Percentiles rank a stretch among this genome's conserved stretches.
Evolutionary conservation across 78 protist species (phyloP).

Genomic region (Tieghemostelium lacteum): DNA sequence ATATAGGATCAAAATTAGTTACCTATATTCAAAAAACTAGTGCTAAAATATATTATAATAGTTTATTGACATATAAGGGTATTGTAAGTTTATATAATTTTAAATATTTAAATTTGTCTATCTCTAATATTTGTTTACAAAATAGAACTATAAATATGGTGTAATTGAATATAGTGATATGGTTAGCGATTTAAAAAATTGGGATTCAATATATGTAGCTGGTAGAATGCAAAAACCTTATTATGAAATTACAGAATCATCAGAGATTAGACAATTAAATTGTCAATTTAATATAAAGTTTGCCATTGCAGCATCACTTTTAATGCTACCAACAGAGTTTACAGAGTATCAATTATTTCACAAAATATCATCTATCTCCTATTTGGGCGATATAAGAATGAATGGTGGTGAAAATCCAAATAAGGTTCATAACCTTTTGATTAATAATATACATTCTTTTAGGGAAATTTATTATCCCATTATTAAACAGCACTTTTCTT

Average conservation of each 20-base stretch:
- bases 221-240: slow-evolving; percentile 72
- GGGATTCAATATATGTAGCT: slow-evolving; percentile 53
- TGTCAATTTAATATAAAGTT: not conserved
- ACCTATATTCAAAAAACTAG: not conserved
- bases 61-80: slow-evolving; percentile 45
- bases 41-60: slow-evolving; percentile 59
- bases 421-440: slow-evolving; percentile 33
- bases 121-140: not conserved
- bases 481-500: not conserved
- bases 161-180: slow-evolving; percentile 55
- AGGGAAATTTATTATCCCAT: slow-evolving; percentile 33
- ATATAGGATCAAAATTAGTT: not conserved
- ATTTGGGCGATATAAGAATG: slow-evolving; percentile 69
- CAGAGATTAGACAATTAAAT: slow-evolving; percentile 12
- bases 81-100: slow-evolving; percentile 12
- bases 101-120: not conserved
- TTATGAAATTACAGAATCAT: slow-evolving; percentile 10
- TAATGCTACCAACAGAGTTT: slow-evolving; percentile 15
- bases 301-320: slow-evolving; percentile 13
- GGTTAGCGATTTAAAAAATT: slow-evolving; percentile 36
- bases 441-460: slow-evolving; percentile 25
- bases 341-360: slow-evolving; percentile 45
- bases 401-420: slow-evolving; percentile 68
- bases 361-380: slow-evolving; percentile 25
- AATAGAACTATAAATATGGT: slow-evolving; percentile 66